A percentile compares a stretch with the other conserved stretches of the same genome.
Conservation (phyloP, 768 basidiomycete species). For the Fibroporia radiculosa region DNA sequence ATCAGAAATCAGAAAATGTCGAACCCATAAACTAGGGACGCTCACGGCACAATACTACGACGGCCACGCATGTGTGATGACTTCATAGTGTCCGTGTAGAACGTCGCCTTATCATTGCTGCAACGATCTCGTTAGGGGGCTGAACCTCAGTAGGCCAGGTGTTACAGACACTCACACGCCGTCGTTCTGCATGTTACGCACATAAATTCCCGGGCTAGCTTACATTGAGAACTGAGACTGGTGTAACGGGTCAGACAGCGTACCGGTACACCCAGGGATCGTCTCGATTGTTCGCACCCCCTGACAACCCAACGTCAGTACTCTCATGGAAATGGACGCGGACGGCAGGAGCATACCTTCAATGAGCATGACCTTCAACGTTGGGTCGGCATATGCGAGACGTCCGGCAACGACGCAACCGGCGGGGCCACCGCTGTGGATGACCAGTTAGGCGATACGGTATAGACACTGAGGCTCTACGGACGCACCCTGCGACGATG, state of each 20-base stretch:
- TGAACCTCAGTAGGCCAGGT: neutral
- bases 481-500: constrained; percentile 50
- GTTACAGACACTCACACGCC: constrained; percentile 41
- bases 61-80: constrained; percentile 56
- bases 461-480: constrained; percentile 4
- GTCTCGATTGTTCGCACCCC: constrained; percentile 63
- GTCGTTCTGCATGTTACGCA: constrained; percentile 64
- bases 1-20: neutral
- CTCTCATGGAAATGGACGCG: neutral
- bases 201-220: constrained; percentile 55
- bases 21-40: constrained; percentile 1
- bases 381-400: constrained; percentile 65
- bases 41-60: constrained; percentile 61
- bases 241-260: neutral
- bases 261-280: constrained; percentile 65
- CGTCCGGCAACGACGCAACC: constrained; percentile 65
- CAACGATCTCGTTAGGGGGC: neutral
- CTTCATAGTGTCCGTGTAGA: constrained; percentile 55
- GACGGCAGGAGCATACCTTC: constrained; percentile 39
- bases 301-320: constrained; percentile 22
- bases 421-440: constrained; percentile 51
- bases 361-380: constrained; percentile 67
- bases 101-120: constrained; percentile 69
- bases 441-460: neutral
- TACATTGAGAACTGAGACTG: neutral